Conservation (phyloP, 495 filamentous ascomycete species). For the Penicillium subrubescens region DNA sequence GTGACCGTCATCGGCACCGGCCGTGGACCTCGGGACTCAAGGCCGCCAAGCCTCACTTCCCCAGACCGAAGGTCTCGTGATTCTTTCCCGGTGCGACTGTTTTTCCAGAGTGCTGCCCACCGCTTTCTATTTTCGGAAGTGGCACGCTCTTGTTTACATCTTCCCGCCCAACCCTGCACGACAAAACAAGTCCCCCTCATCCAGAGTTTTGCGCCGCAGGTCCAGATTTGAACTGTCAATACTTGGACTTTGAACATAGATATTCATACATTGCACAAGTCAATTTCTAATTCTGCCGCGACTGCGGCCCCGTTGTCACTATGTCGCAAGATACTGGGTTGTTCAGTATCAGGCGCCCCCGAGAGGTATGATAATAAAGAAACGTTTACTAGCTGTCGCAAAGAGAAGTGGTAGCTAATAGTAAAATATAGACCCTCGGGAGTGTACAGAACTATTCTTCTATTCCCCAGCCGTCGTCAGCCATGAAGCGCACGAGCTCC, state of each 20-base stretch:
- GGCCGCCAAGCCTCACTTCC: constrained; percentile 36
- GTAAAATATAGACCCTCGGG: constrained; percentile 66
- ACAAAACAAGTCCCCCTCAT: constrained; percentile 23
- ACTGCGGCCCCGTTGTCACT: constrained; percentile 39
- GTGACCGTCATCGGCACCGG: constrained; percentile 29
- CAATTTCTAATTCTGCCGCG: constrained; percentile 23
- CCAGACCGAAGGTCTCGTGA: constrained; percentile 45
- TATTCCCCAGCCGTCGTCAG: constrained; percentile 91
- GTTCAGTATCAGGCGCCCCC: constrained; percentile 71
- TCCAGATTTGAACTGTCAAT: constrained; percentile 15
- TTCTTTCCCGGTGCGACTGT: constrained; percentile 20
- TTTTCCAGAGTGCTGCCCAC: constrained; percentile 23
- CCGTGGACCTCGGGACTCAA: constrained; percentile 47
- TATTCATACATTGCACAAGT: background rate
- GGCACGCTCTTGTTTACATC: constrained; percentile 38
- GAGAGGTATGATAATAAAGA: constrained; percentile 59
- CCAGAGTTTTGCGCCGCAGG: constrained; percentile 12
- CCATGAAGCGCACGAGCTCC: constrained; percentile 91
- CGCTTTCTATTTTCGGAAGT: constrained; percentile 35
- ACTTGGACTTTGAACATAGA: background rate
- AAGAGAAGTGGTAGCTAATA: constrained; percentile 18
- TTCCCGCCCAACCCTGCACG: constrained; percentile 18
- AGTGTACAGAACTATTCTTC: constrained; percentile 73
- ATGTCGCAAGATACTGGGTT: constrained; percentile 79
- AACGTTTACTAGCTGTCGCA: constrained; percentile 10